A percentile compares a stretch with the other conserved stretches of the same genome.
phyloP scores from a whole-genome alignment of 306 rosid species.

The Dalbergia oliveri region DNA sequence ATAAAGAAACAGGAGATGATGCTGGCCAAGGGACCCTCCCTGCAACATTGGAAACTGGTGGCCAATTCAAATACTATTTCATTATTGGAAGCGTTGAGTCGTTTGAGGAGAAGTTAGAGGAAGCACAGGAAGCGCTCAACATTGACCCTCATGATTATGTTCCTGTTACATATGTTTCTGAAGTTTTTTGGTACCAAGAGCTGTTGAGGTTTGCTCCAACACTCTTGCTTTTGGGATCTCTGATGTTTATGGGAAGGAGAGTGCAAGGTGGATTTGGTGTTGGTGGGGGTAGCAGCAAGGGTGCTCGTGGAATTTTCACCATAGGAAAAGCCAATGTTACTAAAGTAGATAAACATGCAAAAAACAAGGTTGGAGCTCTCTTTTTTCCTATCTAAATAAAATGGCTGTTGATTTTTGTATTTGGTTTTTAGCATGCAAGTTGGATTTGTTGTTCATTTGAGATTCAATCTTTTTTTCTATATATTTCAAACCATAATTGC shows the following conservation, averaged over 20 bases:
- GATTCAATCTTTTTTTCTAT: not conserved
- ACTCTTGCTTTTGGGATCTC: conserved; percentile 71
- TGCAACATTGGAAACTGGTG: conserved; percentile 54
- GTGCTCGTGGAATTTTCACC: conserved; percentile 91
- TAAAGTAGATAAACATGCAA: conserved; percentile 85
- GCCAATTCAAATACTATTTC: conserved; percentile 80
- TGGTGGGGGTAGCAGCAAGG: conserved; percentile 72
- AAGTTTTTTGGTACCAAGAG: conserved; percentile 80
- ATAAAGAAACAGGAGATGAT: conserved; percentile 63
- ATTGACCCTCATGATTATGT: conserved; percentile 83
- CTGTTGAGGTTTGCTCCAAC: conserved; percentile 81
- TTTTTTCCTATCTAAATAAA: not conserved
- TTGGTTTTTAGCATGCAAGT: conserved; percentile 19
- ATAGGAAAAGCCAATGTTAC: conserved; percentile 91
- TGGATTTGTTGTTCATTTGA: conserved; percentile 10
- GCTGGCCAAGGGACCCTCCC: conserved; percentile 65
- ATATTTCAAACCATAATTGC: conserved; percentile 16
- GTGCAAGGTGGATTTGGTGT: conserved; percentile 91
- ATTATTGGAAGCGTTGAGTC: conserved; percentile 94
- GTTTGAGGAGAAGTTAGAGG: conserved; percentile 96
- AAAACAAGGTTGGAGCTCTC: conserved; percentile 72
- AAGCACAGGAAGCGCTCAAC: conserved; percentile 85
- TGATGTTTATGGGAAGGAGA: conserved; percentile 70
- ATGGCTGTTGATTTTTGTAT: conserved; percentile 2
- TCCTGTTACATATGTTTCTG: conserved; percentile 87